A percentile compares a stretch with the other conserved stretches of the same genome.
Conservation (phyloP, 129 eudicot genomes). For the Helichrysum umbraculigerum region DNA sequence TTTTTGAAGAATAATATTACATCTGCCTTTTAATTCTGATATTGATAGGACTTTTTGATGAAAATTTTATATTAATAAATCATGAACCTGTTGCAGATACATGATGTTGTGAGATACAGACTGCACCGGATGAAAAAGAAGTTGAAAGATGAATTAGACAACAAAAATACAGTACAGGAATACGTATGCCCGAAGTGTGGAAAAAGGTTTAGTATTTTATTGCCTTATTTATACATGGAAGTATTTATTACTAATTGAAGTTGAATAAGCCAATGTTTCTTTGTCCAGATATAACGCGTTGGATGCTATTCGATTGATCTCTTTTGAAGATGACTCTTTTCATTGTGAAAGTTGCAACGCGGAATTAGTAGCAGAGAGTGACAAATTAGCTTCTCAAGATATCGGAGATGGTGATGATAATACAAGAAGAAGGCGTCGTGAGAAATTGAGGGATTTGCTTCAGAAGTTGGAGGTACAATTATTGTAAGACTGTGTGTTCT, state of each 20-base stretch:
- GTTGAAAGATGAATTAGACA: constrained; percentile 73
- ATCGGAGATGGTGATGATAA: constrained; percentile 92
- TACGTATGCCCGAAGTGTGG: constrained; percentile 86
- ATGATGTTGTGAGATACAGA: constrained; percentile 97
- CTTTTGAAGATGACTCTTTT: constrained; percentile 65
- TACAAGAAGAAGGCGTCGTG: constrained; percentile 80
- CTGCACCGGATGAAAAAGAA: constrained; percentile 88
- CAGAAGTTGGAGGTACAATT: constrained; percentile 71
- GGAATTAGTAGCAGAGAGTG: constrained; percentile 90
- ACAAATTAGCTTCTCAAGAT: constrained; percentile 78
- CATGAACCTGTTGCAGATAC: constrained; percentile 55
- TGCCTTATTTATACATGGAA: not conserved
- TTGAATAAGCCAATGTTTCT: constrained; percentile 7
- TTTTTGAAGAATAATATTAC: not conserved
- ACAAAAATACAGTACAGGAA: constrained; percentile 89
- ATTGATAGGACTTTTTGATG: not conserved
- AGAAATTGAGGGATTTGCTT: constrained; percentile 71
- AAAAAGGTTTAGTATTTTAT: constrained; percentile 29
- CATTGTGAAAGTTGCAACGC: constrained; percentile 93
- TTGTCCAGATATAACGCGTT: constrained; percentile 81
- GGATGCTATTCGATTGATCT: constrained; percentile 77
- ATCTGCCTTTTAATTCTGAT: constrained; percentile 10
- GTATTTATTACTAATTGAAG: constrained; percentile 6
- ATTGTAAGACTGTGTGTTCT: not conserved
- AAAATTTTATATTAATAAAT: not conserved